A percentile compares a stretch with the other conserved stretches of the same genome.
phyloP scores from a whole-genome alignment of 306 rosid genomes.

The Prunus armeniaca region DNA sequence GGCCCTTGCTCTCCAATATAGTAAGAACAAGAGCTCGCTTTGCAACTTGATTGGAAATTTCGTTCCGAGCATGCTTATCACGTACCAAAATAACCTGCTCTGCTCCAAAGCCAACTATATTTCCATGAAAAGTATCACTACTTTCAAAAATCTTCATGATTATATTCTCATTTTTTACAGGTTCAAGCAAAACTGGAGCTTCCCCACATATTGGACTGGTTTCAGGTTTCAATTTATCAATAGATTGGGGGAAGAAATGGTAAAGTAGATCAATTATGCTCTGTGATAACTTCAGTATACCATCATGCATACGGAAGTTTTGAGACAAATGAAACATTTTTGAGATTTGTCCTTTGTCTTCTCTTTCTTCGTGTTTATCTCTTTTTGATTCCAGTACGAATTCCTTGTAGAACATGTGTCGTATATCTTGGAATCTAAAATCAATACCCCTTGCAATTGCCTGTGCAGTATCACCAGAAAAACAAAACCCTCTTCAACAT shows the following conservation, averaged over 20 bases:
- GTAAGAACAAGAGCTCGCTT: conserved; percentile 79
- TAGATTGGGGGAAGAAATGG: conserved; percentile 58
- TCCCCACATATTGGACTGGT: conserved; percentile 66
- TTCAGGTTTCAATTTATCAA: conserved; percentile 69
- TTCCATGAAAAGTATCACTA: conserved; percentile 25
- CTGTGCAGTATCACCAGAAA: too few species aligned
- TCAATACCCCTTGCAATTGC: too few species aligned
- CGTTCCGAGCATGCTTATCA: conserved; percentile 49
- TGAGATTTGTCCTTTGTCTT: conserved; percentile 32
- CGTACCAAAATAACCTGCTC: conserved; percentile 85
- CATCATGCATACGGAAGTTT: conserved; percentile 74
- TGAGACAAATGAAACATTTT: conserved; percentile 49
- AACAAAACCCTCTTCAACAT: too few species aligned
- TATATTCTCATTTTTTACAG: conserved; percentile 50
- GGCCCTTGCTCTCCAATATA: conserved; percentile 78
- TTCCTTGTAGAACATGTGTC: too few species aligned
- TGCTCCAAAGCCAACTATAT: conserved; percentile 73
- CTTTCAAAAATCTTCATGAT: conserved; percentile 63
- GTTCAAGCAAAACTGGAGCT: conserved; percentile 60
- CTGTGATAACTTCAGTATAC: conserved; percentile 65
- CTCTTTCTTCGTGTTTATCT: too few species aligned
- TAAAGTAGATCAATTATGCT: conserved; percentile 64
- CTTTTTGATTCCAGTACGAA: too few species aligned
- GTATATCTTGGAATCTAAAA: too few species aligned
- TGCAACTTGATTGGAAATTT: conserved; percentile 44